Evolutionary conservation across 306 rosid species (phyloP).

Genomic region (Morella rubra): DNA sequence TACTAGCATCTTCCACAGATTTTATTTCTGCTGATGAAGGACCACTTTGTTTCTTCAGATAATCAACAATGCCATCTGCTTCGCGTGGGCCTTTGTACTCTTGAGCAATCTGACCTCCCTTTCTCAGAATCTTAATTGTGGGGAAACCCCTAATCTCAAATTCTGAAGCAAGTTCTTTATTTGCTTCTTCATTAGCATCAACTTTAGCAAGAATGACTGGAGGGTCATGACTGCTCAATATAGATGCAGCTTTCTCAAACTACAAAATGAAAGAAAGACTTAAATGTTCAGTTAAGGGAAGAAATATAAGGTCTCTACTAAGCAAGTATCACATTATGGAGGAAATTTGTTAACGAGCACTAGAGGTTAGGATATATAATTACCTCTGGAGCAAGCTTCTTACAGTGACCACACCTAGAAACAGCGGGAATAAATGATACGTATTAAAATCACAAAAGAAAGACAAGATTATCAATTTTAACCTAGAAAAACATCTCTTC

Average conservation of each 20-base stretch:
- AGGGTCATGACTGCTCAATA: conserved; percentile 72
- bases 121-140: conserved; percentile 77
- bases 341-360: neutral
- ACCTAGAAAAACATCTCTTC: neutral
- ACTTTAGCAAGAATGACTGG: conserved; percentile 75
- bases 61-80: conserved; percentile 79
- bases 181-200: conserved; percentile 69
- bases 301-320: neutral
- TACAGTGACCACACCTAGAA: conserved; percentile 97
- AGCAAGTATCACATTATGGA: neutral
- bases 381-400: conserved; percentile 96
- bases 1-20: conserved; percentile 61
- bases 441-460: neutral
- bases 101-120: conserved; percentile 72
- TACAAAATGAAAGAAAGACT: conserved; percentile 24
- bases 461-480: neutral
- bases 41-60: conserved; percentile 83
- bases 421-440: neutral
- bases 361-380: conserved; percentile 10
- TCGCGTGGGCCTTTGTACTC: conserved; percentile 95
- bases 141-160: conserved; percentile 73
- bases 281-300: neutral
- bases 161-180: conserved; percentile 54
- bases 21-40: conserved; percentile 76
- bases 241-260: conserved; percentile 85